Conservation (phyloP, 2,329 filamentous ascomycete species). For the Macrophomina tecta region DNA sequence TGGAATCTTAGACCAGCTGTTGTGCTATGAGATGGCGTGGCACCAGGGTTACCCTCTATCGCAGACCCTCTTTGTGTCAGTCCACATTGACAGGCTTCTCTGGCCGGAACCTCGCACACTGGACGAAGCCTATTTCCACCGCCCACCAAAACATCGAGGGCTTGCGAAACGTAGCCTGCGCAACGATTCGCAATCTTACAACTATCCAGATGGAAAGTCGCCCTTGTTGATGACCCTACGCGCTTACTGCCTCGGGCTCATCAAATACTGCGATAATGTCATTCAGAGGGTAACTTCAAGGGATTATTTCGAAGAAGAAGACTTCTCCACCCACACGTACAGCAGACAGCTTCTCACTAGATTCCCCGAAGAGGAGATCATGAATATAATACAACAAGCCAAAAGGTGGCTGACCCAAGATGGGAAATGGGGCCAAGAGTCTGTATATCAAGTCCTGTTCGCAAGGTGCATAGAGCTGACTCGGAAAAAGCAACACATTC, state of each 20-base stretch:
- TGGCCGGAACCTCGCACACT: conserved; percentile 70
- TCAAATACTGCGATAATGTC: conserved; percentile 83
- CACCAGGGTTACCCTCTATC: conserved; percentile 94
- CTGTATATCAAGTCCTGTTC: neutral
- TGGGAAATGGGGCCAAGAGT: conserved; percentile 26
- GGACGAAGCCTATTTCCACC: conserved; percentile 68
- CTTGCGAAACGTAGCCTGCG: conserved; percentile 13
- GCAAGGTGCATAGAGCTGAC: conserved; percentile 28
- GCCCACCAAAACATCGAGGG: conserved; percentile 35
- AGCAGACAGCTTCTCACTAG: conserved; percentile 75
- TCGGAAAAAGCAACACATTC: conserved; percentile 32
- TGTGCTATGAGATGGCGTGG: conserved; percentile 97
- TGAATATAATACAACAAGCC: conserved; percentile 61
- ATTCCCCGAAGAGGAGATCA: conserved; percentile 64
- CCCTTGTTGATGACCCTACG: conserved; percentile 67
- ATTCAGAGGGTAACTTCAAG: conserved; percentile 79
- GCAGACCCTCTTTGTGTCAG: conserved; percentile 90
- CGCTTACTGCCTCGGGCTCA: conserved; percentile 82
- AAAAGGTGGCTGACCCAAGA: conserved; percentile 50
- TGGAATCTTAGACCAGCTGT: conserved; percentile 91
- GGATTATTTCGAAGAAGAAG: conserved; percentile 96
- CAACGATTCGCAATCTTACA: conserved; percentile 33
- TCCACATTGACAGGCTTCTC: conserved; percentile 85
- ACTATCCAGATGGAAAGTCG: conserved; percentile 48
- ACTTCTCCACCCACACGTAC: conserved; percentile 93